Evolutionary conservation across 2,329 filamentous ascomycete species (phyloP).

Genomic region (Hortaea werneckii): DNA sequence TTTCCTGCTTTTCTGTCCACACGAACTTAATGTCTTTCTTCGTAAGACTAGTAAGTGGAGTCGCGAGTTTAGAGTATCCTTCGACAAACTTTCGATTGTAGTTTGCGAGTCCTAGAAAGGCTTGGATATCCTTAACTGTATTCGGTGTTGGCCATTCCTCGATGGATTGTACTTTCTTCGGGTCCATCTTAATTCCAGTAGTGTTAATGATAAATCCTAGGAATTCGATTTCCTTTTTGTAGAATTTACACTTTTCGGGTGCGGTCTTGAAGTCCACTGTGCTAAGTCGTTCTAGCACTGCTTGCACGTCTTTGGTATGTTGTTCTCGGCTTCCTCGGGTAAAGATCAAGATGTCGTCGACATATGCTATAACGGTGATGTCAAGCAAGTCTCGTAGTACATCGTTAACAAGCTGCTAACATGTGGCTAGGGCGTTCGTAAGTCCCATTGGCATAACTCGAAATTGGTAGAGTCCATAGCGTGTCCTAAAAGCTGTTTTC

Average conservation of each 20-base stretch:
- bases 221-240: constrained; percentile 19
- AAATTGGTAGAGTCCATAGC: constrained; percentile 17
- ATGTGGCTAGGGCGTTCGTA: constrained; percentile 12
- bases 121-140: constrained; percentile 2
- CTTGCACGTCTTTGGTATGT: constrained; percentile 15
- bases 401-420: constrained; percentile 21
- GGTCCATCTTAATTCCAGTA: constrained; percentile 19
- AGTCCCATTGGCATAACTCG: constrained; percentile 19
- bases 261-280: constrained; percentile 7
- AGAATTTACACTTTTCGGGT: constrained; percentile 23
- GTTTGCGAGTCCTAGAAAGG: constrained; percentile 11
- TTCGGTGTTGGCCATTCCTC: constrained; percentile 6
- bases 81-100: constrained; percentile 8
- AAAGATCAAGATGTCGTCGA: constrained; percentile 24
- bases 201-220: constrained; percentile 22
- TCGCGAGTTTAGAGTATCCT: constrained; percentile 6
- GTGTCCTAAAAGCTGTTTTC: constrained; percentile 11
- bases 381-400: constrained; percentile 16
- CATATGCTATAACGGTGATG: constrained; percentile 12
- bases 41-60: constrained; percentile 4
- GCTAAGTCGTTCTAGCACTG: constrained; percentile 15
- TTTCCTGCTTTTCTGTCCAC: constrained; percentile 1
- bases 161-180: constrained; percentile 17
- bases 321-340: constrained; percentile 14
- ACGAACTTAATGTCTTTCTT: constrained; percentile 3